These are phyloP conservation scores for Fusarium sp. DNA, from an alignment of 2,329 filamentous ascomycete species.

Conservation along the genomic window DNA sequence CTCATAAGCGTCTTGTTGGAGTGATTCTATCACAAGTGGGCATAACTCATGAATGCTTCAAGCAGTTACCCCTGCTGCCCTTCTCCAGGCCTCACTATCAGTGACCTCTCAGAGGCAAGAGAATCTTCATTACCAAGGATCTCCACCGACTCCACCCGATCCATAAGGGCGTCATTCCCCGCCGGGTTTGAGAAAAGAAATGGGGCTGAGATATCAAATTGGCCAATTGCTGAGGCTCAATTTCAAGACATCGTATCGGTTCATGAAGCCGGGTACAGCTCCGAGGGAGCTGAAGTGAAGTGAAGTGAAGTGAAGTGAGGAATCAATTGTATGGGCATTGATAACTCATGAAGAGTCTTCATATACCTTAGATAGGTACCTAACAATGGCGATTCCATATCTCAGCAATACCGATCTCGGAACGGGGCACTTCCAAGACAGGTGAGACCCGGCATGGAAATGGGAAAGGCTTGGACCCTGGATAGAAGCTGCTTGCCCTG, in stretches of 20 bases:
- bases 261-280: conserved; percentile 25
- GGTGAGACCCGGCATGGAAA: background rate
- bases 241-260: conserved; percentile 36
- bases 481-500: conserved; percentile 6
- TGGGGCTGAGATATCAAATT: conserved; percentile 13
- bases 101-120: conserved; percentile 35
- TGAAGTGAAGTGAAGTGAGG: conserved; percentile 10
- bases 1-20: conserved; percentile 5
- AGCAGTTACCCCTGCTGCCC: conserved; percentile 16
- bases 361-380: background rate
- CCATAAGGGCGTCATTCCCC: conserved; percentile 36
- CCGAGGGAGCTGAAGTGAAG: conserved; percentile 21
- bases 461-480: background rate
- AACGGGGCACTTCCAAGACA: background rate
- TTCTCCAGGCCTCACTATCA: conserved; percentile 1
- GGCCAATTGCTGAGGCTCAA: conserved; percentile 34
- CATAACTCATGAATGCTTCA: background rate
- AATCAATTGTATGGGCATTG: conserved; percentile 2
- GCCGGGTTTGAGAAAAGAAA: conserved; percentile 7
- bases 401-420: background rate
- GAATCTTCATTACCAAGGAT: conserved; percentile 42
- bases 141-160: conserved; percentile 31
- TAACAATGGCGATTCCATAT: background rate
- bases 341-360: background rate
- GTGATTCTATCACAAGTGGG: conserved; percentile 1